Evolutionary conservation across 306 rosid species (phyloP).

Genomic region (Vachellia pachyceras): DNA sequence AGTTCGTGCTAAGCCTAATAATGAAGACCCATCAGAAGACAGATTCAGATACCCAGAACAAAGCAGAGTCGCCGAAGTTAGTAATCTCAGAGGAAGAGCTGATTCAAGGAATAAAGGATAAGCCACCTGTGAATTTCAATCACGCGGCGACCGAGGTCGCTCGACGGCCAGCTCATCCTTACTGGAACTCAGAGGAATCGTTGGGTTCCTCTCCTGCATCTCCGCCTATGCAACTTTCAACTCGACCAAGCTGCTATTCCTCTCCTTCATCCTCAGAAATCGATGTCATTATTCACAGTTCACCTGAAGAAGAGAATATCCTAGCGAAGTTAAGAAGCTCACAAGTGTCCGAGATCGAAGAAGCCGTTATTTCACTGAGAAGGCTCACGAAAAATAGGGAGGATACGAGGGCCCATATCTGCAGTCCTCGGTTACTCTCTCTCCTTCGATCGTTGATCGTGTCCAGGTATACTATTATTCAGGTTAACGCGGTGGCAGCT

Average conservation of each 20-base stretch:
- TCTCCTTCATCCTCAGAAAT: constrained; percentile 71
- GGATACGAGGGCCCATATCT: constrained; percentile 60
- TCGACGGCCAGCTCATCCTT: constrained; percentile 37
- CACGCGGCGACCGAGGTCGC: constrained; percentile 53
- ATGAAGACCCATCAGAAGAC: constrained; percentile 11
- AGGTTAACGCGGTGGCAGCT: constrained; percentile 79
- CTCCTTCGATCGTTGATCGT: constrained; percentile 52
- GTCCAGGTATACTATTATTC: constrained; percentile 57
- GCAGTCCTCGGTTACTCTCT: constrained; percentile 57
- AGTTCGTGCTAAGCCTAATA: constrained; percentile 51
- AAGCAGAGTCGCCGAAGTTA: constrained; percentile 9
- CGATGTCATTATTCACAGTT: constrained; percentile 43
- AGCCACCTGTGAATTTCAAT: constrained; percentile 41
- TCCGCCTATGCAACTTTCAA: constrained; percentile 57
- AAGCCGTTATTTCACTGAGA: constrained; percentile 59
- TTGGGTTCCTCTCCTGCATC: constrained; percentile 37
- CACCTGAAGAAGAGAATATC: constrained; percentile 59
- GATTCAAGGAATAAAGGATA: constrained; percentile 43
- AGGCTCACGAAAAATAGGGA: constrained; percentile 62
- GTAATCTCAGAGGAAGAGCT: constrained; percentile 37
- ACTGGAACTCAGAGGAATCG: constrained; percentile 67
- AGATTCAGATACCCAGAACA: not conserved
- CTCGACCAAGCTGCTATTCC: constrained; percentile 63
- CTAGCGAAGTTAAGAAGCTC: constrained; percentile 56
- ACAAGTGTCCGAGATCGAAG: constrained; percentile 56